Percentiles rank a stretch among this genome's conserved stretches.
Conservation (phyloP, 495 filamentous ascomycete genomes). For the Lophium mytilinum region DNA sequence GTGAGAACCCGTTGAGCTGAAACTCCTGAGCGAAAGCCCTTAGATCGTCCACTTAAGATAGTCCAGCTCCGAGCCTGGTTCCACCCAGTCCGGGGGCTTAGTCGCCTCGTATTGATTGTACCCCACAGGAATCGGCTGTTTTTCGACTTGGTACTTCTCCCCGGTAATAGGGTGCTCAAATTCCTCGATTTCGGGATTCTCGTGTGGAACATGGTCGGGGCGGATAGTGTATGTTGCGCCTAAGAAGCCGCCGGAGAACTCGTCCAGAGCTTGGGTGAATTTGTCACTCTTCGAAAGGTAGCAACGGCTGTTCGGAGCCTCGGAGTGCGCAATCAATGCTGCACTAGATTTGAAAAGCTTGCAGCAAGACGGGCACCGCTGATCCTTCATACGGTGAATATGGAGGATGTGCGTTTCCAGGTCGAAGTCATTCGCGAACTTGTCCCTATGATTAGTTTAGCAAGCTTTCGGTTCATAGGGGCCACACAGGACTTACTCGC, state of each 20-base stretch:
- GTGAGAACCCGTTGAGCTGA: no score
- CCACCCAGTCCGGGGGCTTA: slow-evolving; percentile 17
- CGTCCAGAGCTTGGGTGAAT: slow-evolving; percentile 39
- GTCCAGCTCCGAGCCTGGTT: not conserved
- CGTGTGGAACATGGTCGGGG: slow-evolving; percentile 7
- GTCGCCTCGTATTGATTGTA: slow-evolving; percentile 15
- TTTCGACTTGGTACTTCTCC: not conserved
- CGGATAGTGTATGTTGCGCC: slow-evolving; percentile 11
- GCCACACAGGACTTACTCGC: slow-evolving; percentile 25
- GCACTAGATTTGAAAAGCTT: slow-evolving; percentile 38
- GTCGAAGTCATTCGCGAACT: slow-evolving; percentile 4
- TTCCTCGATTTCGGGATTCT: slow-evolving; percentile 4
- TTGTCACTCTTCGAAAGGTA: slow-evolving; percentile 30
- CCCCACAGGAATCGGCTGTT: not conserved
- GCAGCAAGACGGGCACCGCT: slow-evolving; percentile 37
- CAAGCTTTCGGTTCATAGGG: not conserved
- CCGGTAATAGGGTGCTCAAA: slow-evolving; percentile 4
- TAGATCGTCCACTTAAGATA: not conserved
- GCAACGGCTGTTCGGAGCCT: slow-evolving; percentile 39
- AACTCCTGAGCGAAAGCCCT: not conserved
- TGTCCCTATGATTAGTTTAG: slow-evolving; percentile 12
- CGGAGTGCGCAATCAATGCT: slow-evolving; percentile 44
- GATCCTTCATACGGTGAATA: slow-evolving; percentile 17
- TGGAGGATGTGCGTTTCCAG: slow-evolving; percentile 27
- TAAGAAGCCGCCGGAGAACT: slow-evolving; percentile 43